A percentile compares a stretch with the other conserved stretches of the same genome.
Evolutionary conservation across 805 yeast genomes (phyloP).

Genomic region (Zygoascus ofunaensis): DNA sequence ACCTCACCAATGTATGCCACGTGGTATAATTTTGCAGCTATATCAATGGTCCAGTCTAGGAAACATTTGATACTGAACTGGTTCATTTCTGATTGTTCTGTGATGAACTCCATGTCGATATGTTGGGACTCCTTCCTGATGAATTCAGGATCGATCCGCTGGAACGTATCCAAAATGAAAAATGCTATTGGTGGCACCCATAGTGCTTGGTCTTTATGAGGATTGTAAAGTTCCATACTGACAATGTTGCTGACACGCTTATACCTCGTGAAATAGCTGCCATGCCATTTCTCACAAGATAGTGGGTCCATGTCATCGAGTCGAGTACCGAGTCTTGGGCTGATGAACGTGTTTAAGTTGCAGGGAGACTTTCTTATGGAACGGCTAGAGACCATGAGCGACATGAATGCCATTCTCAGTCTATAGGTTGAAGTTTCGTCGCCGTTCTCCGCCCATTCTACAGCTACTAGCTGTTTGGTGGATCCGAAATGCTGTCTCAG

Average conservation of each 20-base stretch:
- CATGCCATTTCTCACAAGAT: conserved; percentile 9
- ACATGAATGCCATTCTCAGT: conserved; percentile 2
- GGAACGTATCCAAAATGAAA: conserved; percentile 6
- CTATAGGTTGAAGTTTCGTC: neutral
- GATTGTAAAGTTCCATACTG: neutral
- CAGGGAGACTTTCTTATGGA: neutral
- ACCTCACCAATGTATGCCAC: neutral
- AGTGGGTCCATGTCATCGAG: conserved; percentile 11
- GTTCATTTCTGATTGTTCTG: conserved; percentile 13
- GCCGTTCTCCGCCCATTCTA: conserved; percentile 4
- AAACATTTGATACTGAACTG: conserved; percentile 6
- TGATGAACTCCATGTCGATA: conserved; percentile 13
- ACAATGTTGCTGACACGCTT: neutral
- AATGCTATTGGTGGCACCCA: conserved; percentile 15
- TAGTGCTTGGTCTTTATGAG: conserved; percentile 4
- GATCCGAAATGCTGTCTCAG: neutral
- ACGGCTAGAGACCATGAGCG: neutral
- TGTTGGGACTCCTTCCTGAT: conserved; percentile 4
- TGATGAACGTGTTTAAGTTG: neutral
- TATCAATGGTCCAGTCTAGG: neutral
- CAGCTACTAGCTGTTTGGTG: neutral
- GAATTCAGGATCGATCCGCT: conserved; percentile 5
- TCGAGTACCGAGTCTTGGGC: conserved; percentile 8
- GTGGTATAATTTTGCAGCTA: neutral
- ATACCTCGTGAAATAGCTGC: conserved; percentile 3